Conservation (phyloP, 331 rosid species). For the Erythrophleum ivorense region DNA sequence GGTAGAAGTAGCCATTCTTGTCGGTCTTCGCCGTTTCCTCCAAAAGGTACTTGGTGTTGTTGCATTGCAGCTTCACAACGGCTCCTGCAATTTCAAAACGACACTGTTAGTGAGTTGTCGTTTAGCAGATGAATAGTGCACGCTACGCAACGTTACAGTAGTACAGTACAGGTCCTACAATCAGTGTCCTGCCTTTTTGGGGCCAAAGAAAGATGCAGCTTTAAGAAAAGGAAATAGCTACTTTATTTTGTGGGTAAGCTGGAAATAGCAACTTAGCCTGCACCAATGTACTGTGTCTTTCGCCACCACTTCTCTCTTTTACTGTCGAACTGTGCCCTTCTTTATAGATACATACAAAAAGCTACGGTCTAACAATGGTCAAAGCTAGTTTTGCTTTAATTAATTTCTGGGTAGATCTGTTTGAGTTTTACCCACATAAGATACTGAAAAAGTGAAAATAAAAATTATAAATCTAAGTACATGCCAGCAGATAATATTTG, state of each 20-base stretch:
- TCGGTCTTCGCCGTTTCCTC: constrained; percentile 49
- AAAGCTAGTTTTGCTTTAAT: not conserved
- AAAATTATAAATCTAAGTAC: not conserved
- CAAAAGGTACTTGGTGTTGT: constrained; percentile 61
- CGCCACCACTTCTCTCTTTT: not conserved
- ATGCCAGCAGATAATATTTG: not conserved
- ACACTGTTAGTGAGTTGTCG: constrained; percentile 23
- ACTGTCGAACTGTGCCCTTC: not conserved
- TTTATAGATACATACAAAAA: not conserved
- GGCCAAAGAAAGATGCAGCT: constrained; percentile 15
- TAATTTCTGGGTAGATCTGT: not conserved
- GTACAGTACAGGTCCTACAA: not conserved
- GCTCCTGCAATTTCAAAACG: constrained; percentile 61
- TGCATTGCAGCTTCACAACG: constrained; percentile 67
- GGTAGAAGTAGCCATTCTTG: constrained; percentile 82
- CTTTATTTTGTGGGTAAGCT: not conserved
- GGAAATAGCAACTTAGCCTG: constrained; percentile 19
- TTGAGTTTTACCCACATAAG: not conserved
- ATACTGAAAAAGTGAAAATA: not conserved
- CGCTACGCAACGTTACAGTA: not conserved
- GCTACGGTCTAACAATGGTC: not conserved
- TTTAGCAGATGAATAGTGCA: not conserved
- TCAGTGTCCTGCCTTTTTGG: not conserved
- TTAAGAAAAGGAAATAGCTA: constrained; percentile 1
- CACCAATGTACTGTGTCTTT: not conserved